phyloP scores from a whole-genome alignment of 1,284 basidiomycete species.

The Prillingera fragicola region DNA sequence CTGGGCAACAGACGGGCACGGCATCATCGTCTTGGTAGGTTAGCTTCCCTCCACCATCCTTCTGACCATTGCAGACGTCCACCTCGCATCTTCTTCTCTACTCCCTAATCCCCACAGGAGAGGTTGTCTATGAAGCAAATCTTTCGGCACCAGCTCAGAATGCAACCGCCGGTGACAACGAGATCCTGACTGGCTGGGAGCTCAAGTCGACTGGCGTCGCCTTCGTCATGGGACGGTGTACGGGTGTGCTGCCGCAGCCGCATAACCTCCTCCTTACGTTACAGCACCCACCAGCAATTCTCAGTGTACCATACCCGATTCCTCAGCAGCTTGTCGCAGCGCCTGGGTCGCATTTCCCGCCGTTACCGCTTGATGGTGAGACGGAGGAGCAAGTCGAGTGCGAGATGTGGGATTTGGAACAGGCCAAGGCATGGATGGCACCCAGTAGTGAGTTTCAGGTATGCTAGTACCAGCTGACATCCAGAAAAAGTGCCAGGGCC shows the following conservation, averaged over 20 bases:
- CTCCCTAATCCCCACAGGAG: slow-evolving; percentile 58
- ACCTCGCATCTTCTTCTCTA: slow-evolving; percentile 72
- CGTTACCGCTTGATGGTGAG: slow-evolving; percentile 39
- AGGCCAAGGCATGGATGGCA: slow-evolving; percentile 27
- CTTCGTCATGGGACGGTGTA: slow-evolving; percentile 33
- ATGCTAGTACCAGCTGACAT: not conserved
- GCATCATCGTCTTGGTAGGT: slow-evolving; percentile 70
- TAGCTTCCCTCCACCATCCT: not conserved
- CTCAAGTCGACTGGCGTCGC: slow-evolving; percentile 57
- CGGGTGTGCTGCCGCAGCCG: slow-evolving; percentile 25
- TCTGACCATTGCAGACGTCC: slow-evolving; percentile 56
- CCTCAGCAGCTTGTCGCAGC: slow-evolving; percentile 28
- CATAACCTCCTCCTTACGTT: slow-evolving; percentile 36
- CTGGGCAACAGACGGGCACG: slow-evolving; percentile 73
- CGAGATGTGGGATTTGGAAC: slow-evolving; percentile 36
- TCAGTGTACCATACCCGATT: slow-evolving; percentile 37
- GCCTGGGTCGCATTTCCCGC: slow-evolving; percentile 36
- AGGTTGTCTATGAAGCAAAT: slow-evolving; percentile 41
- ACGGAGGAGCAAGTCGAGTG: slow-evolving; percentile 40
- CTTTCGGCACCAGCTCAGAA: too few species aligned
- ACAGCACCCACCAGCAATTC: slow-evolving; percentile 34
- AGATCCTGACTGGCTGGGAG: slow-evolving; percentile 68
- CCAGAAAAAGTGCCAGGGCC: slow-evolving; percentile 19
- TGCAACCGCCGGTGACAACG: slow-evolving; percentile 67
- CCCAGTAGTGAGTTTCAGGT: slow-evolving; percentile 13